phyloP scores from a whole-genome alignment of 768 basidiomycete species.

The Imleria badia region DNA sequence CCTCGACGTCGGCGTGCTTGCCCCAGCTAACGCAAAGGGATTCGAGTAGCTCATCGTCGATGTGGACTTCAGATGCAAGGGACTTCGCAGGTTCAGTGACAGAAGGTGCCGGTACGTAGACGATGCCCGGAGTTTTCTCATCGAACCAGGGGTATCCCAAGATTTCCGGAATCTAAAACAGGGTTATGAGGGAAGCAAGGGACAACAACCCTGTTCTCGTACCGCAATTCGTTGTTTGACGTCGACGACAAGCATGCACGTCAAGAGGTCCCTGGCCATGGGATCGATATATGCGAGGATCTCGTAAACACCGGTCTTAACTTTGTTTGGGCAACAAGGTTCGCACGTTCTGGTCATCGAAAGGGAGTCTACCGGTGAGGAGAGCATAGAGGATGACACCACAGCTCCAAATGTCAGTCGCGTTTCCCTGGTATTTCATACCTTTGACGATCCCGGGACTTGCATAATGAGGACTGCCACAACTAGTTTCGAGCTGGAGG shows the following conservation, averaged over 20 bases:
- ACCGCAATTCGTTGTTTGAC: conserved; percentile 80
- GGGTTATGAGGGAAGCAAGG: conserved; percentile 3
- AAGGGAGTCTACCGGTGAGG: conserved; percentile 87
- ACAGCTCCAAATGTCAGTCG: conserved; percentile 96
- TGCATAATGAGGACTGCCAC: conserved; percentile 96
- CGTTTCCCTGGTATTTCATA: conserved; percentile 81
- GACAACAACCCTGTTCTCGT: conserved; percentile 27
- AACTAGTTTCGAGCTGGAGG: conserved; percentile 87
- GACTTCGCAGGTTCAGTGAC: conserved; percentile 69
- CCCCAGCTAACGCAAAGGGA: conserved; percentile 86
- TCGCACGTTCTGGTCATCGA: conserved; percentile 87
- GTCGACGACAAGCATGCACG: conserved; percentile 87
- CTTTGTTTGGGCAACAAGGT: conserved; percentile 78
- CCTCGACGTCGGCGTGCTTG: conserved; percentile 58
- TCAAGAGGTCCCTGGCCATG: conserved; percentile 81
- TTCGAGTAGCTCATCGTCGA: conserved; percentile 74
- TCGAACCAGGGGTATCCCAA: conserved; percentile 82
- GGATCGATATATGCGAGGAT: conserved; percentile 80
- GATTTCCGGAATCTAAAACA: conserved; percentile 77
- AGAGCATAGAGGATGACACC: conserved; percentile 92
- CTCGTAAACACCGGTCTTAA: conserved; percentile 82
- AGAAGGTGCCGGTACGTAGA: conserved; percentile 55
- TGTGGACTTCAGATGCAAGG: conserved; percentile 61
- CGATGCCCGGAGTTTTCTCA: conserved; percentile 48
- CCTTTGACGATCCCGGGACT: conserved; percentile 96